Percentiles rank a stretch among this genome's conserved stretches.
Evolutionary conservation across 805 yeast species (phyloP).

Genomic region (Candida caryicola): DNA sequence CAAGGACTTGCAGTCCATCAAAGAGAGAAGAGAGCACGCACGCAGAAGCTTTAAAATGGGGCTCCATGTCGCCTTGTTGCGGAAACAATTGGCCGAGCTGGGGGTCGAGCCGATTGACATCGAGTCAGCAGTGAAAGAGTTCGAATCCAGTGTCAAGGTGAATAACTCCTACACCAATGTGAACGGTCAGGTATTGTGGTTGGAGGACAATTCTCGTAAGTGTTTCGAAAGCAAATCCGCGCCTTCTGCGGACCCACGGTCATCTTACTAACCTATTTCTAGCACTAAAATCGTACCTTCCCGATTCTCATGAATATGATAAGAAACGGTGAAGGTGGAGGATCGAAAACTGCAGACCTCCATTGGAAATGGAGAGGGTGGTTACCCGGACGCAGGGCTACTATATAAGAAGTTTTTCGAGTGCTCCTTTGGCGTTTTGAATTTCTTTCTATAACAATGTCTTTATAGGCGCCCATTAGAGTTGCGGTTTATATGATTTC

Average conservation of each 20-base stretch:
- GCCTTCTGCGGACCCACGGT: no score
- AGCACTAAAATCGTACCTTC: slow-evolving; percentile 48
- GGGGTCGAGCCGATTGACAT: slow-evolving; percentile 59
- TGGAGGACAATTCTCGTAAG: slow-evolving; percentile 48
- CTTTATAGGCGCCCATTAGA: slow-evolving; percentile 81
- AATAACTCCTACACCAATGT: slow-evolving; percentile 55
- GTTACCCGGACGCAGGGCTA: slow-evolving; percentile 9
- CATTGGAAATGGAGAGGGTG: no score
- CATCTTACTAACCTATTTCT: slow-evolving; percentile 16
- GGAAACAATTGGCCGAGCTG: slow-evolving; percentile 56
- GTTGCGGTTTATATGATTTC: slow-evolving; percentile 57
- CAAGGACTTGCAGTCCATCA: slow-evolving; percentile 49
- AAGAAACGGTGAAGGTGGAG: slow-evolving; percentile 21
- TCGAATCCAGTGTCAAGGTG: slow-evolving; percentile 56
- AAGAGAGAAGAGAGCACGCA: slow-evolving; percentile 48
- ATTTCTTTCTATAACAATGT: slow-evolving; percentile 40
- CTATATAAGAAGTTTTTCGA: slow-evolving; percentile 7
- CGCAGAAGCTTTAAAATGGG: slow-evolving; percentile 57
- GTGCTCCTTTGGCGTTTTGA: slow-evolving; percentile 8
- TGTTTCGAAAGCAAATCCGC: slow-evolving; percentile 6
- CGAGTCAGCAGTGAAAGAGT: slow-evolving; percentile 51
- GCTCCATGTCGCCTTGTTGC: slow-evolving; percentile 62
- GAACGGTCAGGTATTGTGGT: slow-evolving; percentile 57
- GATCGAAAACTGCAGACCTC: no score
- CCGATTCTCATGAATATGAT: slow-evolving; percentile 62